phyloP scores from a whole-genome alignment of 352 stramenopile genomes.

The Phytophthora pinifolia region DNA sequence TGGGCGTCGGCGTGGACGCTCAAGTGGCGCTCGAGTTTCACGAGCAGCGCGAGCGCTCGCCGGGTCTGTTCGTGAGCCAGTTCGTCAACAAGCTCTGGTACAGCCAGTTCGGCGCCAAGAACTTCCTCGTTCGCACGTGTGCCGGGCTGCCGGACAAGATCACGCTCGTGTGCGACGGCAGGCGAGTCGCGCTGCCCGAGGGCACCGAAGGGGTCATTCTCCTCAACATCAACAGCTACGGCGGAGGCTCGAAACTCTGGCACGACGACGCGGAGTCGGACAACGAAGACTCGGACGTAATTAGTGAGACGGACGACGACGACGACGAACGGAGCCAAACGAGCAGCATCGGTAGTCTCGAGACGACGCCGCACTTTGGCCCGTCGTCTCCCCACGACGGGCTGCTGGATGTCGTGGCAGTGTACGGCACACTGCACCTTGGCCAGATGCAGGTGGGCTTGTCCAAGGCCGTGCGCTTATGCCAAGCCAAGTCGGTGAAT shows the following conservation, averaged over 20 bases:
- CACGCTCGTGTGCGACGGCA: slow-evolving; percentile 78
- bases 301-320: slow-evolving; percentile 44
- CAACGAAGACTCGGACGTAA: slow-evolving; percentile 47
- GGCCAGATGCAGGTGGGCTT: slow-evolving; percentile 93
- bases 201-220: slow-evolving; percentile 86
- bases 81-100: slow-evolving; percentile 94
- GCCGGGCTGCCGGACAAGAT: slow-evolving; percentile 77
- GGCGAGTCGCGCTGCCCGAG: slow-evolving; percentile 63
- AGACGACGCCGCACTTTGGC: slow-evolving; percentile 35
- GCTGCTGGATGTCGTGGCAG: slow-evolving; percentile 92
- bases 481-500: slow-evolving; percentile 65
- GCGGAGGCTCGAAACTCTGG: slow-evolving; percentile 87
- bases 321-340: slow-evolving; percentile 32
- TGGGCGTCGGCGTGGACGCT: slow-evolving; percentile 90
- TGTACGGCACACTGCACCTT: slow-evolving; percentile 93
- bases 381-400: slow-evolving; percentile 87
- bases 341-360: slow-evolving; percentile 28
- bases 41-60: slow-evolving; percentile 84
- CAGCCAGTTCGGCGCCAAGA: slow-evolving; percentile 84
- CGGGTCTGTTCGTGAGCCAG: slow-evolving; percentile 87
- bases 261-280: slow-evolving; percentile 76
- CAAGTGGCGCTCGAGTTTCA: slow-evolving; percentile 91
- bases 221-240: slow-evolving; percentile 90
- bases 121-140: slow-evolving; percentile 85
- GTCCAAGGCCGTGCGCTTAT: slow-evolving; percentile 77